Conservation (phyloP, 306 rosid species). For the Dicorynia guianensis region DNA sequence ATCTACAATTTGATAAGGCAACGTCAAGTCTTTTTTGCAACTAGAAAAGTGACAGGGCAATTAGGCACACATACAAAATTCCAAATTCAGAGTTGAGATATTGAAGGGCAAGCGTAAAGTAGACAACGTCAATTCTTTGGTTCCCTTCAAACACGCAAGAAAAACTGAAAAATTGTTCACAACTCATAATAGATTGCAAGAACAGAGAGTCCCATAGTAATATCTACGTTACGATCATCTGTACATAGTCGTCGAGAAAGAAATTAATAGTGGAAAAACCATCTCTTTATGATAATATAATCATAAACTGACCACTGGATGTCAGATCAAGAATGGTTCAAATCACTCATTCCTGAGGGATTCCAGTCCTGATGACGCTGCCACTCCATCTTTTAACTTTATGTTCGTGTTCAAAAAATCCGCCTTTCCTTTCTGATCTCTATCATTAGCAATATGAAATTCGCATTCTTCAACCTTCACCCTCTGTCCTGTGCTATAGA, state of each 20-base stretch:
- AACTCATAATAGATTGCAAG: too few relatives aligned
- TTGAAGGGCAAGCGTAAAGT: too few relatives aligned
- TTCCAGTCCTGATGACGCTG: slow-evolving; percentile 26
- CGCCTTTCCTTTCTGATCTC: slow-evolving; percentile 48
- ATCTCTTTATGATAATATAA: too few relatives aligned
- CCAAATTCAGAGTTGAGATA: too few relatives aligned
- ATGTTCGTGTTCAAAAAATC: slow-evolving; percentile 35
- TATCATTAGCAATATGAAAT: slow-evolving; percentile 34
- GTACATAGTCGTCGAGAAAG: too few relatives aligned
- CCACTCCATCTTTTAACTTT: slow-evolving; percentile 37
- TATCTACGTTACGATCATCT: too few relatives aligned
- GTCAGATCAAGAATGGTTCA: slow-evolving; percentile 46
- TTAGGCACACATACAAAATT: too few relatives aligned
- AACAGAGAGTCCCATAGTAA: too few relatives aligned
- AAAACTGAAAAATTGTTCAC: too few relatives aligned
- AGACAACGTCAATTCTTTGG: slow-evolving; percentile 2
- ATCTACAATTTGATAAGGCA: slow-evolving; percentile 21
- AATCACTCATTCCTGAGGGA: slow-evolving; percentile 39
- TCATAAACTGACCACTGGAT: too few relatives aligned
- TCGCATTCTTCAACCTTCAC: slow-evolving; percentile 44
- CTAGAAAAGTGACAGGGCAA: background rate
- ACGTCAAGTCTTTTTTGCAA: slow-evolving; percentile 26
- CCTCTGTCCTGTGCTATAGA: slow-evolving; percentile 37
- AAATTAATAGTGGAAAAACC: too few relatives aligned
- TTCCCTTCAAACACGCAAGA: too few relatives aligned